Conservation (phyloP, 345 rosid genomes). For the Camelina neglecta region DNA sequence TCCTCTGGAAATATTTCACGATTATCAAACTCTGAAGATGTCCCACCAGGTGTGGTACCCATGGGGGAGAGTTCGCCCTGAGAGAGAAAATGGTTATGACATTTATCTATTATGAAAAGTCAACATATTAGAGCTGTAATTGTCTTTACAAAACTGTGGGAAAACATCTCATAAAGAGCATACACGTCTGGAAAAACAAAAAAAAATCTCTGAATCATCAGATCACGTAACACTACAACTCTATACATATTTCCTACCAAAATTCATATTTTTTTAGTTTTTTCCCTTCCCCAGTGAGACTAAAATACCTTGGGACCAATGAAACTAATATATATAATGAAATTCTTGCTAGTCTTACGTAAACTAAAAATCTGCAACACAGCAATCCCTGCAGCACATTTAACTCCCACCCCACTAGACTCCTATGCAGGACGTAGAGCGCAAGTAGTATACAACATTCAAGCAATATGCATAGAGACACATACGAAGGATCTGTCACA, state of each 20-base stretch:
- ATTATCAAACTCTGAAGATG: constrained; percentile 39
- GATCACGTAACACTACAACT: background rate
- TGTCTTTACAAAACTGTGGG: constrained; percentile 15
- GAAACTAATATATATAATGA: constrained; percentile 3
- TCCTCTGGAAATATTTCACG: constrained; percentile 48
- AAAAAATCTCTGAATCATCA: background rate
- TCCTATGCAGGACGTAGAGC: constrained; percentile 2
- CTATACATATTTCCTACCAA: constrained; percentile 14
- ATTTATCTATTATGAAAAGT: constrained; percentile 25
- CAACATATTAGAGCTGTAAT: constrained; percentile 13
- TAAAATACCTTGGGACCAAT: constrained; percentile 1
- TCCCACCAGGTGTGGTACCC: constrained; percentile 27
- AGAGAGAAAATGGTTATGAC: constrained; percentile 25
- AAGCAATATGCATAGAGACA: constrained; percentile 20
- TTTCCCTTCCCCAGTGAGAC: background rate
- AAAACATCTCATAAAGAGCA: background rate
- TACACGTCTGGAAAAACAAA: background rate
- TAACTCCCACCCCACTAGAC: constrained; percentile 17
- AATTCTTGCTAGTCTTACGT: background rate
- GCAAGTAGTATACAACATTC: background rate
- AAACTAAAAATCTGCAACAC: constrained; percentile 9
- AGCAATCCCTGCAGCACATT: constrained; percentile 21
- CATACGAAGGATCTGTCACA: constrained; percentile 24
- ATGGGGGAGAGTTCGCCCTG: constrained; percentile 44
- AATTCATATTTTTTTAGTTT: background rate